Evolutionary conservation across 257 asterid genomes (phyloP), one percentile per base, ranked within the genome.

Genomic region (Linderniella brevidens): DNA sequence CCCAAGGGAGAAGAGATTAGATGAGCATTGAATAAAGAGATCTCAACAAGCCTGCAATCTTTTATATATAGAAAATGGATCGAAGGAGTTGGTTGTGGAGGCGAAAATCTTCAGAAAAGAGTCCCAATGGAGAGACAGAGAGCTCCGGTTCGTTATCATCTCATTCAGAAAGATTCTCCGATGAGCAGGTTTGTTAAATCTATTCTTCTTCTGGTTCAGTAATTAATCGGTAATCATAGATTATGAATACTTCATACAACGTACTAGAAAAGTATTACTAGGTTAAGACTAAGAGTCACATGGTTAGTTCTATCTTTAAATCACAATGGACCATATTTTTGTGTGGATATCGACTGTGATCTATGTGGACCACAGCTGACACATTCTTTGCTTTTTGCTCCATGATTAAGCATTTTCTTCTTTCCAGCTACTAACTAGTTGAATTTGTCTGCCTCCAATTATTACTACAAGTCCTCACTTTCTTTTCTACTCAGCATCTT

Each of bases 21-120:
- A 60, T 49, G 37, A 20, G 13, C 42, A 60, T 64, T 55, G 56
- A 62, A 52, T 52, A 8, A 49, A 19, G 52, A 38, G 41, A 39
- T 57, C 37, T 41, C 13, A 48, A 48, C 18, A 46, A 49, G 25
- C 39, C 49, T 38, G 17, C 59, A 39, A 51, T 48, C 36, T 18
- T 3, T 29, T 62, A n/a, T n/a, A n/a, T n/a, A n/a, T n/a, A n/a
- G n/a, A n/a, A 65, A 63, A 88, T 88, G 98, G 95, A 88, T 65
- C 60, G 79, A 43, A 66, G 86, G 62, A 88, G 93, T 64, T 88
- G 98, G 98, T 65, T 76, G 40, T 84, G 95, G 98, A 70, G 92
- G 62, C 80, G 86, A 41, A 83, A 74, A 49, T 78, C 86, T 19
- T 79, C 84, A 0, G 97, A 79, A n/a, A 82, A 75, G 64, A 72